A percentile compares a stretch with the other conserved stretches of the same genome.
phyloP scores from a whole-genome alignment of 2,329 filamentous ascomycete species.

The Neofusicoccum sp. region DNA sequence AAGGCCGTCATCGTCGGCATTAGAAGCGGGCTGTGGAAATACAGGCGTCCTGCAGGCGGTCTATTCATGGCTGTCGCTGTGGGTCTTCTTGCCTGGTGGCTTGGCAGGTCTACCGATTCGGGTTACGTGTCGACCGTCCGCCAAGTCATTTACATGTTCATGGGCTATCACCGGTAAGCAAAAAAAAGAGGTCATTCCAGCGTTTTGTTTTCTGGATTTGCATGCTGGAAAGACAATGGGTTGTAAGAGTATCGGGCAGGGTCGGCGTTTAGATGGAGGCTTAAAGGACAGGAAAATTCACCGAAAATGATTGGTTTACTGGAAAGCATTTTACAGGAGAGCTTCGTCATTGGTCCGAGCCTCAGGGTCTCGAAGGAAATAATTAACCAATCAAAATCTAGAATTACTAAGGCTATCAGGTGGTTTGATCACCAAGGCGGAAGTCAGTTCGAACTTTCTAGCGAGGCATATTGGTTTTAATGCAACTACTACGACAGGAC shows the following conservation, averaged over 20 bases:
- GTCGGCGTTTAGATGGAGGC: no score
- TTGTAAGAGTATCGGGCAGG: background rate
- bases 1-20: constrained; percentile 49
- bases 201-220: background rate
- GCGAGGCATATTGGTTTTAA: no score
- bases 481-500: no score
- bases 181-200: background rate
- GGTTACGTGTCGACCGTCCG: constrained; percentile 1
- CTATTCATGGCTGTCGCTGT: constrained; percentile 53
- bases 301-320: no score
- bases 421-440: no score
- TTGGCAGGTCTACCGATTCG: constrained; percentile 27
- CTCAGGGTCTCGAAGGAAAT: no score
- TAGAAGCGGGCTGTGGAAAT: constrained; percentile 57
- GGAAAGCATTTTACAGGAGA: no score
- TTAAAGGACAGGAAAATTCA: no score
- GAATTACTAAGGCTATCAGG: no score
- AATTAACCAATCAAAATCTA: no score
- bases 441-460: no score
- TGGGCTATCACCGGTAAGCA: background rate
- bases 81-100: constrained; percentile 39
- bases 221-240: background rate
- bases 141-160: background rate
- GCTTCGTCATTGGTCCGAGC: no score
- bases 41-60: constrained; percentile 66